Evolutionary conservation across 2,329 filamentous ascomycete genomes (phyloP).

Genomic region (Sporothrix inflata): DNA sequence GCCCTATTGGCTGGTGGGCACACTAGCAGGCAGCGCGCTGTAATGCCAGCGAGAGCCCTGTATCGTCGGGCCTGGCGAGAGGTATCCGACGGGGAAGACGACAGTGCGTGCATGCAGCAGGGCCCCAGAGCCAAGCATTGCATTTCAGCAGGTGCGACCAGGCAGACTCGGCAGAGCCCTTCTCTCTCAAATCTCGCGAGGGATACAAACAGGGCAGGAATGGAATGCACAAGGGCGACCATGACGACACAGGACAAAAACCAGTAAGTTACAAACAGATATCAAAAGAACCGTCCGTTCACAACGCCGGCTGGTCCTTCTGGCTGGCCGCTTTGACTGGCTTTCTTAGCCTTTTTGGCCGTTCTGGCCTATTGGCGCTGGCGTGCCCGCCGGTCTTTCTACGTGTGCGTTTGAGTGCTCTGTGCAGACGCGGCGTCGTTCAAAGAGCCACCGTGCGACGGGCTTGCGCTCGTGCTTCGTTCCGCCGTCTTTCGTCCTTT

Average conservation of each 20-base stretch:
- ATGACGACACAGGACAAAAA: slow-evolving; percentile 5
- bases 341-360: too few relatives aligned
- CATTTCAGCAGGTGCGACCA: slow-evolving; percentile 13
- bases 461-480: not conserved
- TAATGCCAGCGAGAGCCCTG: not conserved
- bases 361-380: not conserved
- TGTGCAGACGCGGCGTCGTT: slow-evolving; percentile 20
- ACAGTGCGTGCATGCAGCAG: not conserved
- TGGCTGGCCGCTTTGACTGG: slow-evolving; percentile 19
- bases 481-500: not conserved
- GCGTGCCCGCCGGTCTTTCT: not conserved
- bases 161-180: not conserved
- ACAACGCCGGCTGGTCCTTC: too few relatives aligned
- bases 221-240: not conserved
- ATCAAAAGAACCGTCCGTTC: too few relatives aligned
- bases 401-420: too few relatives aligned
- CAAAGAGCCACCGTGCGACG: slow-evolving; percentile 12
- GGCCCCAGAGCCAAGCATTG: slow-evolving; percentile 11
- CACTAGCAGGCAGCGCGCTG: not conserved
- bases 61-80: slow-evolving; percentile 6
- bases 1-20: slow-evolving; percentile 22
- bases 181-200: not conserved
- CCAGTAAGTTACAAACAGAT: too few relatives aligned
- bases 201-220: not conserved
- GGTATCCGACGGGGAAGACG: not conserved